A percentile compares a stretch with the other conserved stretches of the same genome.
Evolutionary conservation across 2,329 filamentous ascomycete species (phyloP).

Genomic region (Simplicillium aogashimaense): DNA sequence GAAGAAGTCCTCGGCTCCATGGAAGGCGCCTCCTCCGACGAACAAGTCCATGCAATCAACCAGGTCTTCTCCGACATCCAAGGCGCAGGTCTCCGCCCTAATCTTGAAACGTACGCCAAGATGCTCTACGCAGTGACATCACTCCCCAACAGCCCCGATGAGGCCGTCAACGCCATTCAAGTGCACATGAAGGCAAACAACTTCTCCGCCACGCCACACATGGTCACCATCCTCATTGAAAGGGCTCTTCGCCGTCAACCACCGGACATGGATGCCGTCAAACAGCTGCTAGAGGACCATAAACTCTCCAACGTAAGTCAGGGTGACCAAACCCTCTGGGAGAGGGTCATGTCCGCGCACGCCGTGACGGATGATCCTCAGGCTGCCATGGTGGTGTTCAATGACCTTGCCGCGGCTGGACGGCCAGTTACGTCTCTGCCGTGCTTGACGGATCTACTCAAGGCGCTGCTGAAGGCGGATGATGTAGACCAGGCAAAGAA

Average conservation of each 20-base stretch:
- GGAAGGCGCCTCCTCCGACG: constrained; percentile 24
- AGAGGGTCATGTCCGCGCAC: constrained; percentile 60
- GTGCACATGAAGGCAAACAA: constrained; percentile 47
- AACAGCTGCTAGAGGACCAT: constrained; percentile 48
- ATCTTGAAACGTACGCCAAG: constrained; percentile 56
- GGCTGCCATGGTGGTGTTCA: constrained; percentile 38
- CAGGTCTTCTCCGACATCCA: constrained; percentile 49
- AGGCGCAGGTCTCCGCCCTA: constrained; percentile 44
- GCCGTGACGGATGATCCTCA: constrained; percentile 39
- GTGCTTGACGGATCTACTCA: constrained; percentile 33
- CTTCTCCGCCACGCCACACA: constrained; percentile 48
- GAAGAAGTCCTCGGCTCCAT: constrained; percentile 42
- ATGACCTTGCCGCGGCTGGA: constrained; percentile 27
- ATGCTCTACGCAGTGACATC: constrained; percentile 47
- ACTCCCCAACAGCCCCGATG: constrained; percentile 25
- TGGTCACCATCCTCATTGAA: constrained; percentile 65
- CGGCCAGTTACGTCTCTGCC: constrained; percentile 30
- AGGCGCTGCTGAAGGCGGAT: constrained; percentile 15
- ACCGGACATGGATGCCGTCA: constrained; percentile 50
- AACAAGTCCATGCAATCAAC: constrained; percentile 44
- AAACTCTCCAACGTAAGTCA: constrained; percentile 24
- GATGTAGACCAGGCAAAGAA: constrained; percentile 17
- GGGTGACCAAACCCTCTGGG: constrained; percentile 57
- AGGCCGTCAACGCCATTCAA: constrained; percentile 50
- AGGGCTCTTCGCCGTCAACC: constrained; percentile 52